Conservation (phyloP, 2,329 filamentous ascomycete species). For the Phyllosticta paracitricarpa region DNA sequence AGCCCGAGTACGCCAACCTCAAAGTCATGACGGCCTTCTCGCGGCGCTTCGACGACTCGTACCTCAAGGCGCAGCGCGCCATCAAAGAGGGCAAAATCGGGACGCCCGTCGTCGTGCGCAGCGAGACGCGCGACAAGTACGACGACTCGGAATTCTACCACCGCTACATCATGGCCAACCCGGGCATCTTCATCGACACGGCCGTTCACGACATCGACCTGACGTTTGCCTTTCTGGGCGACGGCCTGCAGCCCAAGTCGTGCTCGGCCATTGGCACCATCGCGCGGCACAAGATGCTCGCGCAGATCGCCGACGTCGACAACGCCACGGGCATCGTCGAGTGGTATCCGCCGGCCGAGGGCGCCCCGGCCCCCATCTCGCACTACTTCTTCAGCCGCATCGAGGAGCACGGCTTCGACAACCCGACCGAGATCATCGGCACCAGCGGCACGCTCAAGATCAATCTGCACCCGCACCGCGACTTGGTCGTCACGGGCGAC, state of each 20-base stretch:
- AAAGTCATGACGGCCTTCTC: constrained; percentile 39
- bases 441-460: constrained; percentile 16
- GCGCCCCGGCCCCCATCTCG: constrained; percentile 30
- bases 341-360: constrained; percentile 20
- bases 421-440: constrained; percentile 34
- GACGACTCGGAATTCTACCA: constrained; percentile 12
- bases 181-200: constrained; percentile 36
- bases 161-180: constrained; percentile 6
- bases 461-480: constrained; percentile 8
- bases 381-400: constrained; percentile 37
- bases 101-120: constrained; percentile 30
- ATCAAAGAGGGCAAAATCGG: constrained; percentile 29
- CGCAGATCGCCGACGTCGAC: constrained; percentile 33
- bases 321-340: constrained; percentile 38
- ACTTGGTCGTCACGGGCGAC: constrained; percentile 4
- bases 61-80: constrained; percentile 29
- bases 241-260: constrained; percentile 26
- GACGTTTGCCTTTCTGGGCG: constrained; percentile 32
- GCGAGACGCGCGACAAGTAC: constrained; percentile 30
- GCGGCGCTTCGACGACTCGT: constrained; percentile 36
- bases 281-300: constrained; percentile 29
- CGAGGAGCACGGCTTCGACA: constrained; percentile 34
- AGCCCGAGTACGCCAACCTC: constrained; percentile 21
- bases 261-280: constrained; percentile 28
- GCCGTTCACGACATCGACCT: constrained; percentile 38